These are phyloP conservation scores for Vishniacozyma victoriae DNA, from an alignment of 768 basidiomycete genomes.

Conservation along the genomic window DNA sequence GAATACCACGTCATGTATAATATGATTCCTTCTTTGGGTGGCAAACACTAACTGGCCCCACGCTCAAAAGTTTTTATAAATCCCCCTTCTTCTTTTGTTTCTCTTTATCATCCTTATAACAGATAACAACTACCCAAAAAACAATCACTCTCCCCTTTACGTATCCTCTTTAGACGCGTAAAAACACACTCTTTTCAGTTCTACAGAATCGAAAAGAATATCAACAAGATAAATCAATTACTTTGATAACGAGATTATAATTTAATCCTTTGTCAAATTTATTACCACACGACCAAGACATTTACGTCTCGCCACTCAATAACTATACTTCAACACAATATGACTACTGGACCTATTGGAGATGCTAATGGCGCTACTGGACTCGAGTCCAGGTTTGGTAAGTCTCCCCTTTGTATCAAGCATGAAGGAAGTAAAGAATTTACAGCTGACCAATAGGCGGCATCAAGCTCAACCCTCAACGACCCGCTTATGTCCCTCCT, in stretches of 20 bases:
- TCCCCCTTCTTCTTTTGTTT: neutral
- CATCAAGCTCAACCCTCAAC: slow-evolving; percentile 44
- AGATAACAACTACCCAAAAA: neutral
- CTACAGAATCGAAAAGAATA: slow-evolving; percentile 12
- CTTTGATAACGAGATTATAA: neutral
- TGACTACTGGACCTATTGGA: slow-evolving; percentile 30
- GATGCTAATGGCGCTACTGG: slow-evolving; percentile 21
- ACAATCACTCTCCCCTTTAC: no score
- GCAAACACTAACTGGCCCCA: no score
- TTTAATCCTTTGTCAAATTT: neutral
- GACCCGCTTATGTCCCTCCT: slow-evolving; percentile 49
- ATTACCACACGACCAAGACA: neutral
- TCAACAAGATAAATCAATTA: slow-evolving; percentile 1
- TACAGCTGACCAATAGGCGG: slow-evolving; percentile 13
- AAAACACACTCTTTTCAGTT: slow-evolving; percentile 15
- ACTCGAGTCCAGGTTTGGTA: slow-evolving; percentile 44
- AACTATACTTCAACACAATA: slow-evolving; percentile 3
- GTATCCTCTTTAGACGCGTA: no score
- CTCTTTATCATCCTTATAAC: slow-evolving; percentile 2
- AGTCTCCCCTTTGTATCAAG: slow-evolving; percentile 16
- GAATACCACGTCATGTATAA: no score
- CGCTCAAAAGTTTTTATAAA: no score
- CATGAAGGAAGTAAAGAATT: neutral
- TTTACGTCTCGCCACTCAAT: neutral
- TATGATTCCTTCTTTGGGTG: no score